Evolutionary conservation across 441 rosid species (phyloP).

Genomic region (Arabidopsis hybrid): DNA sequence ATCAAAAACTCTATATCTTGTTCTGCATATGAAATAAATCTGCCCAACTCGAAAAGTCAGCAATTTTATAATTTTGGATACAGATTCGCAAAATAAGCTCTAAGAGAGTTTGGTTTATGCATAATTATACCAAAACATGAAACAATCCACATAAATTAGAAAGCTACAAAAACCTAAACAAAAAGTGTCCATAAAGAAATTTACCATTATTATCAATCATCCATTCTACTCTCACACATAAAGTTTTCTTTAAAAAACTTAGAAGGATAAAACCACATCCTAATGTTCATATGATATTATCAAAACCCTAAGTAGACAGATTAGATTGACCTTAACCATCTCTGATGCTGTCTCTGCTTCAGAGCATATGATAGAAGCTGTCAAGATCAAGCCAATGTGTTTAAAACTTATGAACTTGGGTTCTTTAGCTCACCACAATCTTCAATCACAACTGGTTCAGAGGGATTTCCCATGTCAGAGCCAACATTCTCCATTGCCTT

Average conservation of each 20-base stretch:
- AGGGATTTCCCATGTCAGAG: constrained; percentile 54
- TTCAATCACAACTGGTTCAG: constrained; percentile 62
- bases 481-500: constrained; percentile 74
- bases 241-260: not conserved
- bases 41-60: not conserved
- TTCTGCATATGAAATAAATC: not conserved
- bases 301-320: not conserved
- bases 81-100: not conserved
- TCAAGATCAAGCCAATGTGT: not conserved
- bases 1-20: not conserved
- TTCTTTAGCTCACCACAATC: constrained; percentile 68
- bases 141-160: not conserved
- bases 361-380: not conserved
- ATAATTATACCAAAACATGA: not conserved
- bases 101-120: not conserved
- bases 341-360: not conserved
- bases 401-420: constrained; percentile 22
- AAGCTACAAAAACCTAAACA: not conserved
- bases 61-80: not conserved
- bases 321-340: not conserved
- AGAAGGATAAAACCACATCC: not conserved
- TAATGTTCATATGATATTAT: not conserved
- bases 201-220: not conserved
- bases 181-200: not conserved
- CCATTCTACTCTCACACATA: not conserved